Evolutionary conservation across 768 basidiomycete genomes (phyloP), one percentile per base, ranked within the genome.

Genomic region (Russula foetens): DNA sequence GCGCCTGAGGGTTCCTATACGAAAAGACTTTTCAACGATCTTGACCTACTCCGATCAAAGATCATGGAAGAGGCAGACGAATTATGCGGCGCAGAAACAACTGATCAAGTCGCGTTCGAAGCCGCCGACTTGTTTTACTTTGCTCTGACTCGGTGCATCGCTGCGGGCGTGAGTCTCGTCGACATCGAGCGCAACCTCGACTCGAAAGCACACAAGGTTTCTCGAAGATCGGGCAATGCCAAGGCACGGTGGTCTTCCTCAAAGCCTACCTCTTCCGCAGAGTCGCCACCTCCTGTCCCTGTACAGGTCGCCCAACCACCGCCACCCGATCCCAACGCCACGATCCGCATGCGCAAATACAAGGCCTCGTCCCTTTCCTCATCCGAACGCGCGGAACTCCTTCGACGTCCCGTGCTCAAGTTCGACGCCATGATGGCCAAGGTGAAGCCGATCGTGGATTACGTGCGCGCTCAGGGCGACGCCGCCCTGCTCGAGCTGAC

Each of bases 41-140:
- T 86, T 5, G 81, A 79, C 48, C 79, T 99, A n/a, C 76, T 98
- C 47, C 82, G 79, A 48, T 87, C 93, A 53, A 99, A 99, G 78
- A 93, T 99, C 65, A 92, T 90, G 85, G 97, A 99, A 73, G 97
- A 99, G 71, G 97, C 97, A 0, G 91, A 96, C 67, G 97, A 99
- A 72, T 81, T 99, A n/a, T 96, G 93, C 70, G 79, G 79, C 19
- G 92, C 92, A 24, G 76, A 83, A 66, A 82, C 83, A 1, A 82
- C 82, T 69, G 84, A 89, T 50, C 91, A 98, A 31, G 76, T 97
- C 17, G 90, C 94, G 1, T 96, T 95, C 63, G 97, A 99, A 73
- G 91, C 94, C 7, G 96, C 95, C 1, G 97, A 99, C 74, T 77
- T 99, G 24, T 68, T 96, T 44, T 99, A 98, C 76, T 99, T 99